These are phyloP conservation scores for Microglena sp. DNA, from an alignment of 139 green algal genomes.

Conservation along the genomic window DNA sequence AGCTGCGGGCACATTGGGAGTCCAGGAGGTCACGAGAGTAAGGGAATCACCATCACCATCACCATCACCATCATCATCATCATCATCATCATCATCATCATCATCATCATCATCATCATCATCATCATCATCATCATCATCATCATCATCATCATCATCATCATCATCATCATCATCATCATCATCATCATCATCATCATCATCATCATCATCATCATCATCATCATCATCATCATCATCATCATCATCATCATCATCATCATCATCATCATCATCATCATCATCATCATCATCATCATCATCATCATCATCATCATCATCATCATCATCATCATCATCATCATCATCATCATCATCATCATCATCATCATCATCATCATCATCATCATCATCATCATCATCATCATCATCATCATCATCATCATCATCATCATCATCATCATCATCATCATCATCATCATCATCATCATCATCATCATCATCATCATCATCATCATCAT, in stretches of 20 bases:
- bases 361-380: background rate
- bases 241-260: background rate
- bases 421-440: too few species aligned
- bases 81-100: background rate
- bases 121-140: background rate
- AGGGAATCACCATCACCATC: slow-evolving; percentile 2
- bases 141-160: background rate
- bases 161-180: background rate
- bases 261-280: background rate
- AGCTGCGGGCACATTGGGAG: too few species aligned
- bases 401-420: background rate
- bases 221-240: background rate
- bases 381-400: background rate
- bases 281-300: background rate
- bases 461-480: background rate
- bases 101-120: background rate
- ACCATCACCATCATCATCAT: background rate
- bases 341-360: background rate
- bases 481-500: background rate
- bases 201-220: background rate
- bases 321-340: background rate
- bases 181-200: background rate
- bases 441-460: too few species aligned
- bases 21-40: too few species aligned
- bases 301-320: background rate